Evolutionary conservation across 2,329 filamentous ascomycete genomes (phyloP).

Genomic region (Fusarium paranaense): DNA sequence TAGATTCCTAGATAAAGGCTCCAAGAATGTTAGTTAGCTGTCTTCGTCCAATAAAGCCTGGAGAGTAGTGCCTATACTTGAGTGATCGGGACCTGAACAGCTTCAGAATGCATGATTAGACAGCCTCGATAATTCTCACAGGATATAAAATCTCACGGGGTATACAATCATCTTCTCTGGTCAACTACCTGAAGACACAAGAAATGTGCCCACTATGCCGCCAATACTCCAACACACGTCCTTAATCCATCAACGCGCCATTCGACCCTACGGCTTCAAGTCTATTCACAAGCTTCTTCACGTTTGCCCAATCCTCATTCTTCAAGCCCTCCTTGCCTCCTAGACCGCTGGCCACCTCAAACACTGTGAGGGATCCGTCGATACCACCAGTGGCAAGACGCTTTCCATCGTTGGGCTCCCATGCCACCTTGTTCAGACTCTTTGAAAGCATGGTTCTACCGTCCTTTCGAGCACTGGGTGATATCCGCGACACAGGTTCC

Average conservation of each 20-base stretch:
- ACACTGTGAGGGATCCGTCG: constrained; percentile 89
- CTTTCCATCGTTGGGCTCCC: constrained; percentile 91
- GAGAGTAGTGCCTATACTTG: neutral
- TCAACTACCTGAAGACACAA: constrained; percentile 32
- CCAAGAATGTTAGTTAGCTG: neutral
- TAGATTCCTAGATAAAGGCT: neutral
- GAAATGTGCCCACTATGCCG: constrained; percentile 28
- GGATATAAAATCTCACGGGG: constrained; percentile 19
- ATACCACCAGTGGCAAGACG: constrained; percentile 91
- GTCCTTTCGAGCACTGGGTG: constrained; percentile 74
- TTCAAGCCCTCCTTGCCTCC: constrained; percentile 87
- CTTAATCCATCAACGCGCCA: constrained; percentile 57
- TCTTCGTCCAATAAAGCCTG: neutral
- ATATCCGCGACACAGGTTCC: constrained; percentile 85
- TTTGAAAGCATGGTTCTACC: constrained; percentile 79
- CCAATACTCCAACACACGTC: constrained; percentile 26
- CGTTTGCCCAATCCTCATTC: constrained; percentile 90
- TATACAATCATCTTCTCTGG: constrained; percentile 40
- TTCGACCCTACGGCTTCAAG: constrained; percentile 73
- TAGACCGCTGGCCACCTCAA: constrained; percentile 86
- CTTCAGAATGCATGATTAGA: neutral
- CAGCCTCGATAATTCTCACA: neutral
- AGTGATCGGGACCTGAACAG: neutral
- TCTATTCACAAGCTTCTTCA: constrained; percentile 88
- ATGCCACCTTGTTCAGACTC: constrained; percentile 93